phyloP scores from a whole-genome alignment of 495 filamentous ascomycete species.

The Daldinia grandis region DNA sequence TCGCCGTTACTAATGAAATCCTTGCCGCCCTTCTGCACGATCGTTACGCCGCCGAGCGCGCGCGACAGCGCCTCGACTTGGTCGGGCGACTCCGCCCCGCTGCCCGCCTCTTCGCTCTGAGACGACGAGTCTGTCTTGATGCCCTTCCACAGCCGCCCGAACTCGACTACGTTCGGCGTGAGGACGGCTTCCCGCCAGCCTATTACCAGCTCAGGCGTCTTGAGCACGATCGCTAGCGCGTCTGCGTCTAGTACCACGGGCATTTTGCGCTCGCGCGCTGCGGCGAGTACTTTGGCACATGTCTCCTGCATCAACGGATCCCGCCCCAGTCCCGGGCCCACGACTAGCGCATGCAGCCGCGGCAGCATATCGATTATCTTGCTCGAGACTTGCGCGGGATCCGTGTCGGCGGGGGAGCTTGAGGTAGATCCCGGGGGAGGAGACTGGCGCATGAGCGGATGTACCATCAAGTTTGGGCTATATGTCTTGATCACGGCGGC shows the following conservation, averaged over 20 bases:
- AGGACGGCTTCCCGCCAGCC: constrained; percentile 87
- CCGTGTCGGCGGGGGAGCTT: constrained; percentile 51
- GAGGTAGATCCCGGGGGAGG: constrained; percentile 50
- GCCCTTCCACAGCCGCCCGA: constrained; percentile 78
- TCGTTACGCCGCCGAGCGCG: constrained; percentile 85
- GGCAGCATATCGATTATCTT: constrained; percentile 81
- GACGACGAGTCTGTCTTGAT: constrained; percentile 61
- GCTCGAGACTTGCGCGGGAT: constrained; percentile 66
- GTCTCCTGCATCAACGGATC: constrained; percentile 91
- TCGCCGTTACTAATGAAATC: constrained; percentile 88
- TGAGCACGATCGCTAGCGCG: constrained; percentile 79
- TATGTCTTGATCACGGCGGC: constrained; percentile 94
- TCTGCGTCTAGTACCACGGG: constrained; percentile 94
- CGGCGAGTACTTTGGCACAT: constrained; percentile 78
- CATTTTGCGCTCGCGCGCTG: constrained; percentile 74
- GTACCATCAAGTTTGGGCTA: constrained; percentile 98
- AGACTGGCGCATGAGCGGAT: constrained; percentile 89
- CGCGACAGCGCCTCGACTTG: constrained; percentile 76
- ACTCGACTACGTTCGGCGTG: constrained; percentile 95
- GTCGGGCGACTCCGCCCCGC: constrained; percentile 57
- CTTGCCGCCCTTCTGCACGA: constrained; percentile 86
- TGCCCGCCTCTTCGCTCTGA: constrained; percentile 42
- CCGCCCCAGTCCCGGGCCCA: constrained; percentile 90
- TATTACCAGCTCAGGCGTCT: constrained; percentile 76
- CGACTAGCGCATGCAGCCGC: constrained; percentile 89